phyloP scores from a whole-genome alignment of 495 filamentous ascomycete genomes.

The Daldinia grandis region DNA sequence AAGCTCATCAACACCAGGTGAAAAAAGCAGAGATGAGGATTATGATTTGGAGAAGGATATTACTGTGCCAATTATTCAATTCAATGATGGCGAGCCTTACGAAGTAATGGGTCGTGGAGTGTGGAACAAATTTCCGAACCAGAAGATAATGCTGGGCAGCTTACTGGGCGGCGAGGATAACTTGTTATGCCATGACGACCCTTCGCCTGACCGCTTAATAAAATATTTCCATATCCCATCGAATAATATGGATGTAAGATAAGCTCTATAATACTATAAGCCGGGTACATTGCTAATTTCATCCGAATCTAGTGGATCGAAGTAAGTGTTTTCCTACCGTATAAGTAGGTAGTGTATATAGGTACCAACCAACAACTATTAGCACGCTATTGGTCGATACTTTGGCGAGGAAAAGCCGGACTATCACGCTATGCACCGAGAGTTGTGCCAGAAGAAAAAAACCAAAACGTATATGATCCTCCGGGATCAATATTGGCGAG shows the following conservation, averaged over 20 bases:
- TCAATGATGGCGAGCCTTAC: not conserved
- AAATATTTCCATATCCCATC: slow-evolving; percentile 42
- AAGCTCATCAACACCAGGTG: not conserved
- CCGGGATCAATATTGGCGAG: slow-evolving; percentile 34
- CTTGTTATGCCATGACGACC: not conserved
- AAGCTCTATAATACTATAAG: not conserved
- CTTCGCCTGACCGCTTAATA: not conserved
- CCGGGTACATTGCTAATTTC: not conserved
- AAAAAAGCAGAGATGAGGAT: not conserved
- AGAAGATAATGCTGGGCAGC: slow-evolving; percentile 21
- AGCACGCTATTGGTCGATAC: slow-evolving; percentile 36
- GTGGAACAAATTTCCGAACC: slow-evolving; percentile 34
- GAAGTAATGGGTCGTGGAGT: not conserved
- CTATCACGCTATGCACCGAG: slow-evolving; percentile 8
- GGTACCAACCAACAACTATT: not conserved
- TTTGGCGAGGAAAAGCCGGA: slow-evolving; percentile 24
- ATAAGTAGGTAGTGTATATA: no score
- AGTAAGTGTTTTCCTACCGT: no score
- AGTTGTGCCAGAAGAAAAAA: slow-evolving; percentile 9
- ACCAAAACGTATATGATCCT: slow-evolving; percentile 32
- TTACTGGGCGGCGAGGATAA: not conserved
- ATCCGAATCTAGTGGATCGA: slow-evolving; percentile 37
- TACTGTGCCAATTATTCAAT: slow-evolving; percentile 29
- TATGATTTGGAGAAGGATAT: slow-evolving; percentile 33
- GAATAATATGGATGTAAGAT: slow-evolving; percentile 42